A percentile compares a stretch with the other conserved stretches of the same genome.
These are phyloP conservation scores for Prunus kanzakura DNA, from an alignment of 306 rosid species.

Conservation along the genomic window DNA sequence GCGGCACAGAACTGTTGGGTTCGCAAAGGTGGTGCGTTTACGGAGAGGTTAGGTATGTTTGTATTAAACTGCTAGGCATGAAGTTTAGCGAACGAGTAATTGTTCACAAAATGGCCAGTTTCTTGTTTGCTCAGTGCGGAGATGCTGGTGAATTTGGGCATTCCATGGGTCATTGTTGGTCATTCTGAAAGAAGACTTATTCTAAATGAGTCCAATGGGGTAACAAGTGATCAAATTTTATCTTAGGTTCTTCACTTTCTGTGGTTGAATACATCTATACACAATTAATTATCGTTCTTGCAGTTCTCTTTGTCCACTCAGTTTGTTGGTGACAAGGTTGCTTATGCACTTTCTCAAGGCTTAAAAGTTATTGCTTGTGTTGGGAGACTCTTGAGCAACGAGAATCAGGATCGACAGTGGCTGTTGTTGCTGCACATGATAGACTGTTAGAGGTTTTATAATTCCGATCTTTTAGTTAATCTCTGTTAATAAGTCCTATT, in stretches of 20 bases:
- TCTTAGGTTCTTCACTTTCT: neutral
- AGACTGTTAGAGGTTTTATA: no score
- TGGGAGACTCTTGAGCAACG: slow-evolving; percentile 89
- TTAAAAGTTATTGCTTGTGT: slow-evolving; percentile 85
- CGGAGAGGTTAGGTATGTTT: slow-evolving; percentile 75
- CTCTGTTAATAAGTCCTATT: no score
- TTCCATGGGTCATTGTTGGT: slow-evolving; percentile 85
- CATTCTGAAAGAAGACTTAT: slow-evolving; percentile 77
- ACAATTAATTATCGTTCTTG: neutral
- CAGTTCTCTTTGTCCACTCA: slow-evolving; percentile 31
- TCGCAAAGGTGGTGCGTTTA: slow-evolving; percentile 82
- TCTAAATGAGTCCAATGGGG: slow-evolving; percentile 75
- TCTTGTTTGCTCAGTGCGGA: slow-evolving; percentile 52
- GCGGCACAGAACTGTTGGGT: slow-evolving; percentile 88
- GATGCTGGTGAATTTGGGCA: slow-evolving; percentile 73
- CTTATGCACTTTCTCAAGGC: slow-evolving; percentile 74
- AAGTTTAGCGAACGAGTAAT: neutral
- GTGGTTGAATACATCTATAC: neutral
- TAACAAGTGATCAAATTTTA: slow-evolving; percentile 15
- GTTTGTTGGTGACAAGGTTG: slow-evolving; percentile 90
- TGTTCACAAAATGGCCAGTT: neutral
- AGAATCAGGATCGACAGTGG: slow-evolving; percentile 59
- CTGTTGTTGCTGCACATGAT: slow-evolving; percentile 50
- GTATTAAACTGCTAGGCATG: neutral
- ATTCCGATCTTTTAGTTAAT: no score